Conservation (phyloP, 1,284 basidiomycete genomes). For the Trametes sp. region DNA sequence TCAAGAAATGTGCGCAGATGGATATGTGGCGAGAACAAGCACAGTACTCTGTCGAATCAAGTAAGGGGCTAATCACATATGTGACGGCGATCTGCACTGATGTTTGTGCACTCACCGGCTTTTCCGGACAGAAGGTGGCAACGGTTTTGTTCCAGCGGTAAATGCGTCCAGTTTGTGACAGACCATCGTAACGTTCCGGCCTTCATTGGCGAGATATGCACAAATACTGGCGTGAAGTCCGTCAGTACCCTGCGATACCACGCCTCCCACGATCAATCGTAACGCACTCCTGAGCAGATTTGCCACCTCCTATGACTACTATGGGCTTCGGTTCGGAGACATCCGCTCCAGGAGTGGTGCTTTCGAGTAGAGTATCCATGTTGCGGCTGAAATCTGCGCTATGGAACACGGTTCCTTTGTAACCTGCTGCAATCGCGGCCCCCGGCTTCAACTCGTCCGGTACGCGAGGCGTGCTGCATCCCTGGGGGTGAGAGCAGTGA, state of each 20-base stretch:
- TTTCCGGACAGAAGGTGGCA: conserved; percentile 58
- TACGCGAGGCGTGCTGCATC: conserved; percentile 56
- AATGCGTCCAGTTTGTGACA: conserved; percentile 58
- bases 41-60: conserved; percentile 31
- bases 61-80: background rate
- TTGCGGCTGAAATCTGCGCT: conserved; percentile 52
- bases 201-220: conserved; percentile 54
- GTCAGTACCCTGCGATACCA: background rate
- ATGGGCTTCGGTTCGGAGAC: conserved; percentile 34
- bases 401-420: conserved; percentile 58
- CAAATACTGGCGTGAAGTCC: conserved; percentile 46
- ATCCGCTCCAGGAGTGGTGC: conserved; percentile 29
- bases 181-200: conserved; percentile 55
- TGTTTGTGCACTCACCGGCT: conserved; percentile 53
- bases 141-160: conserved; percentile 49
- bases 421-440: conserved; percentile 47
- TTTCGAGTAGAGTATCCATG: conserved; percentile 49
- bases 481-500: conserved; percentile 44
- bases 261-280: no score
- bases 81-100: no score
- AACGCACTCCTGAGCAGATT: conserved; percentile 59
- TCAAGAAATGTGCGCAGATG: conserved; percentile 35
- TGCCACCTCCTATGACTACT: conserved; percentile 63
- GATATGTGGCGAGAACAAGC: conserved; percentile 35
- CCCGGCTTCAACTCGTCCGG: conserved; percentile 47